phyloP scores from a whole-genome alignment of 768 basidiomycete species.

The Gloeostereum incarnatum region DNA sequence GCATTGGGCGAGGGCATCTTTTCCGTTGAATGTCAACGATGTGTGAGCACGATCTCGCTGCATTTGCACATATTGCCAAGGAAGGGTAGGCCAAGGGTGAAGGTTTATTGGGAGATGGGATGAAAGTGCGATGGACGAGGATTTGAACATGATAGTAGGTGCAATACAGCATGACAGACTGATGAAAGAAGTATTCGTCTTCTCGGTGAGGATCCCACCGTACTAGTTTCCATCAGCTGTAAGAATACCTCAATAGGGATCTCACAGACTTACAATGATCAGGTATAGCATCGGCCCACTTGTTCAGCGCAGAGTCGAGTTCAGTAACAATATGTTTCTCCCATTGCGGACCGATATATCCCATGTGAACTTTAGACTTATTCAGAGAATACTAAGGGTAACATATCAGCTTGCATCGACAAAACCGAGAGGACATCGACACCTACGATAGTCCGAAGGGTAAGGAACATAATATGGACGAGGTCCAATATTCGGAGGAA shows the following conservation, averaged over 20 bases:
- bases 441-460: constrained; percentile 30
- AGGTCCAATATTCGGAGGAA: constrained; percentile 37
- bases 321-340: constrained; percentile 27
- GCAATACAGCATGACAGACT: constrained; percentile 31
- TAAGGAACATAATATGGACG: constrained; percentile 33
- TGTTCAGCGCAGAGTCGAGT: constrained; percentile 32
- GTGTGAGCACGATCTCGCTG: constrained; percentile 76
- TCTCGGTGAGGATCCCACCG: constrained; percentile 27
- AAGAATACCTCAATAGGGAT: background rate
- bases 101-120: constrained; percentile 46
- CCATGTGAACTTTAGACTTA: constrained; percentile 17
- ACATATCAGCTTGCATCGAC: constrained; percentile 1
- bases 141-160: constrained; percentile 58
- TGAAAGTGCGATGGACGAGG: constrained; percentile 70
- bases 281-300: constrained; percentile 35
- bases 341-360: constrained; percentile 19
- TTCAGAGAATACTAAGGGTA: constrained; percentile 28
- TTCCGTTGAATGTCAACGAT: constrained; percentile 53
- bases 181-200: constrained; percentile 26
- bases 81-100: constrained; percentile 49
- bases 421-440: background rate
- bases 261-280: constrained; percentile 2
- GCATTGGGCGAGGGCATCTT: constrained; percentile 14
- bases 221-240: constrained; percentile 8
- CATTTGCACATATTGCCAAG: constrained; percentile 68